Base-by-base conservation (phyloP, 2,329 filamentous ascomycete genomes). In the Chalaropsis ovoidea region DNA sequence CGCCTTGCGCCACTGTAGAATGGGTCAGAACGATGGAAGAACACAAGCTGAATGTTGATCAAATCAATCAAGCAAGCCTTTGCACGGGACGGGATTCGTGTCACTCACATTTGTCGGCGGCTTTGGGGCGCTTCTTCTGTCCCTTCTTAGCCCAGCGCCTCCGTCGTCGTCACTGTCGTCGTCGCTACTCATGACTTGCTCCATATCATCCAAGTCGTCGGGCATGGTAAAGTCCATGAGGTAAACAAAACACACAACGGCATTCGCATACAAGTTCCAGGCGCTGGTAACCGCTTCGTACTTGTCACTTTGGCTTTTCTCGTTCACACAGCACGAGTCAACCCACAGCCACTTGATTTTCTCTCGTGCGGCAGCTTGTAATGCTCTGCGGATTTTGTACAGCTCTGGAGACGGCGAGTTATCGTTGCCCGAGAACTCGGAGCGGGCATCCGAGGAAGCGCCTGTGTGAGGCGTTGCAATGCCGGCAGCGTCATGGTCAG, bases 301-400 rank as follows among this genome's bases (percentile, higher is more conserved):
- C 27, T 73, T 63, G 65, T 73, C 72, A 3, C 70, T 64, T n/a
- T 65, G 68, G 31, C 66, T 71, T 10, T 68, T 69, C 63, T 72
- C 71, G 67, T 73, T 71, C 58, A 74, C 72, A 52, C 72, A 74
- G 61, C 71, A 72, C 1, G 71, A 72, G 22, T 73, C 72, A 22
- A 71, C 65, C 72, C 72, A 74, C 1, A 70, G 68, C 67, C 70
- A 73, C 1, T 64, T 19, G 43, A 71, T 70, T 0, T 69, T 69
- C 8, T 71, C 69, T 13, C 56, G 43, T 19, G 45, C 54, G 17
- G 67, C 64, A 10, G 64, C 61, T n/a, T 62, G 63, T 2, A 66
- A 45, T 24, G 64, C 61, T 5, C 67, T 43, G 7, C 67, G 64
- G 17, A 68, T 39, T 27, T 68, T 68, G 52, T 45, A 47, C 2